phyloP scores from a whole-genome alignment of 1,139 yeast species.

The Debaryomyces udenii region DNA sequence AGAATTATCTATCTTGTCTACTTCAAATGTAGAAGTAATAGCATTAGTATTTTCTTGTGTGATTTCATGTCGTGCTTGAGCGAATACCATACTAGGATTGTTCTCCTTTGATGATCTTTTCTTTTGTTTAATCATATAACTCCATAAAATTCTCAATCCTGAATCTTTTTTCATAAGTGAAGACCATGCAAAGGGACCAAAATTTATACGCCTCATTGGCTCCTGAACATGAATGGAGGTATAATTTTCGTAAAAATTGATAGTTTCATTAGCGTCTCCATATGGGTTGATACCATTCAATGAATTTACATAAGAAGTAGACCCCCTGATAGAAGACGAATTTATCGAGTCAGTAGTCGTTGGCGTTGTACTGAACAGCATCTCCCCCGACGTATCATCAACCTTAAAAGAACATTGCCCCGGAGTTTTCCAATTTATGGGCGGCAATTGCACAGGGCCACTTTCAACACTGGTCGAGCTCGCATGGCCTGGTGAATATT shows the following conservation, averaged over 20 bases:
- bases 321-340: background rate
- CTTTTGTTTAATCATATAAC: conserved; percentile 24
- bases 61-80: conserved; percentile 22
- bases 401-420: background rate
- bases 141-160: conserved; percentile 40
- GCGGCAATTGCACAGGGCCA: conserved; percentile 1
- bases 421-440: conserved; percentile 3
- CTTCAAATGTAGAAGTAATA: conserved; percentile 19
- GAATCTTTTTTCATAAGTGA: conserved; percentile 52
- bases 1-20: conserved; percentile 16
- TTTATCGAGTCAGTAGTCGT: conserved; percentile 2
- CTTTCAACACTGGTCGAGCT: background rate
- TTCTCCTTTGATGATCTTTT: conserved; percentile 27
- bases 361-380: conserved; percentile 4
- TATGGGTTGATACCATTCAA: conserved; percentile 24
- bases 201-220: conserved; percentile 38
- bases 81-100: conserved; percentile 22
- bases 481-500: background rate
- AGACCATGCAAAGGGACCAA: conserved; percentile 55
- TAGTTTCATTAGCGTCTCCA: conserved; percentile 26
- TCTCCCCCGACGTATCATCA: background rate
- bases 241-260: conserved; percentile 47
- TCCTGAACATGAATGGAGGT: conserved; percentile 42
- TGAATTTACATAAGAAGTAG: background rate
- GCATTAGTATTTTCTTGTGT: conserved; percentile 30